phyloP scores from a whole-genome alignment of 2,329 filamentous ascomycete genomes.

The Aspergillus costaricaensis region DNA sequence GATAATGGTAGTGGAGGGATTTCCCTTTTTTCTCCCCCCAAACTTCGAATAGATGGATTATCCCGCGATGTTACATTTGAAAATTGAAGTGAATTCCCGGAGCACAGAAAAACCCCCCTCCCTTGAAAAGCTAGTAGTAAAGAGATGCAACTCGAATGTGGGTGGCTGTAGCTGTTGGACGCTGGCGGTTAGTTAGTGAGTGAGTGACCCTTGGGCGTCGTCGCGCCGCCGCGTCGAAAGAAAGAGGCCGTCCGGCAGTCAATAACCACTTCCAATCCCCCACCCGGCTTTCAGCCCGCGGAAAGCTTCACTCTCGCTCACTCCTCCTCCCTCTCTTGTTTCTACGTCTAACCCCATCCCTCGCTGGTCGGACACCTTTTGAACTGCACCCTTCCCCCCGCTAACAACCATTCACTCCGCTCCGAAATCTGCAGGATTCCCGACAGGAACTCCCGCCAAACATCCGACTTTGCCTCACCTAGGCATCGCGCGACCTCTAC shows the following conservation, averaged over 20 bases:
- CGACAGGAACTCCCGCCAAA: not conserved
- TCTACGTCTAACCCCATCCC: not conserved
- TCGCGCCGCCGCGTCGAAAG: not conserved
- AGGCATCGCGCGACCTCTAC: not conserved
- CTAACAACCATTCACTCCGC: not conserved
- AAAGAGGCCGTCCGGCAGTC: not conserved
- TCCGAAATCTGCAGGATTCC: not conserved
- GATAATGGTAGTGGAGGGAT: not conserved
- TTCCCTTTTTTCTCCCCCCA: not conserved
- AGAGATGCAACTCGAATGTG: not conserved
- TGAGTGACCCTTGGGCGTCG: not conserved
- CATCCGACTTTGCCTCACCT: not conserved
- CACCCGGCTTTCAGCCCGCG: conserved; percentile 1
- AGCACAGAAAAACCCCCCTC: too few species aligned
- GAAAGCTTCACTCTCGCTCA: conserved; percentile 9
- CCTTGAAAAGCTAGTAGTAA: too few species aligned
- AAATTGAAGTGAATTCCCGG: not conserved
- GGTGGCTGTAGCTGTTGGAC: not conserved
- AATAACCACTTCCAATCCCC: conserved; percentile 2
- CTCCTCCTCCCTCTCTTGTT: conserved; percentile 5
- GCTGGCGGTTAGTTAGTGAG: not conserved
- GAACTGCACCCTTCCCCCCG: not conserved
- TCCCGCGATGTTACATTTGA: not conserved
- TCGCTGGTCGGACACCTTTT: not conserved
- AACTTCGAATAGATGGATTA: not conserved